These are phyloP conservation scores for Lycium barbarum DNA, from an alignment of 257 asterid genomes.

Conservation along the genomic window DNA sequence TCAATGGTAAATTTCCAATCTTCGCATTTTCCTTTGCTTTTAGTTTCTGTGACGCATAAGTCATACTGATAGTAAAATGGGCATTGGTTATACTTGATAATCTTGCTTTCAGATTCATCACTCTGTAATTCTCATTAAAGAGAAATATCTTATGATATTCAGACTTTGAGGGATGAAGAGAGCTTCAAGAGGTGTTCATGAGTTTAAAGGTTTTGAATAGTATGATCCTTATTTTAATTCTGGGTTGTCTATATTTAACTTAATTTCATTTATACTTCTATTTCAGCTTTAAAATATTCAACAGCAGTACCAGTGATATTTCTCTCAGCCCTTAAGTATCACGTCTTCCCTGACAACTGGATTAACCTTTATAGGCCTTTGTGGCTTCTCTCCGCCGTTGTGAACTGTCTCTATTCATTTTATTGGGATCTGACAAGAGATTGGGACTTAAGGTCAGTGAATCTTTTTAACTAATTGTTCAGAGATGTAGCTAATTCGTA, in stretches of 20 bases:
- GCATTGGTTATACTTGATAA: too few relatives aligned
- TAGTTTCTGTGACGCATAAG: neutral
- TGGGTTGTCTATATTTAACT: neutral
- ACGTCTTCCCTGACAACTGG: conserved; percentile 84
- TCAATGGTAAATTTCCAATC: conserved; percentile 65
- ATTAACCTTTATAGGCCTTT: conserved; percentile 71
- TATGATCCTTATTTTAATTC: neutral
- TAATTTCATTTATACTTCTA: conserved; percentile 34
- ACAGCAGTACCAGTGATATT: conserved; percentile 92
- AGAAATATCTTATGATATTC: too few relatives aligned
- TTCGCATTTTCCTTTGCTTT: conserved; percentile 16
- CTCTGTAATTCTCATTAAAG: too few relatives aligned
- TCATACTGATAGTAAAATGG: neutral
- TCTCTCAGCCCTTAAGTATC: conserved; percentile 95
- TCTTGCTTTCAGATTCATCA: too few relatives aligned
- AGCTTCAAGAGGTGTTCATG: too few relatives aligned
- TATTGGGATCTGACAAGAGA: conserved; percentile 94
- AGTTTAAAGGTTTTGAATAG: neutral
- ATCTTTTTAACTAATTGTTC: neutral
- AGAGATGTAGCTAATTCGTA: conserved; percentile 4
- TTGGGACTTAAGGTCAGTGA: conserved; percentile 90
- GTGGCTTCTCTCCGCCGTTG: conserved; percentile 85
- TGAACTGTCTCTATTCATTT: conserved; percentile 89
- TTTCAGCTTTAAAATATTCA: conserved; percentile 94
- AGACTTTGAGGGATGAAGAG: too few relatives aligned